Evolutionary conservation across 768 basidiomycete genomes (phyloP).

Genomic region (Suillus ampliporus): DNA sequence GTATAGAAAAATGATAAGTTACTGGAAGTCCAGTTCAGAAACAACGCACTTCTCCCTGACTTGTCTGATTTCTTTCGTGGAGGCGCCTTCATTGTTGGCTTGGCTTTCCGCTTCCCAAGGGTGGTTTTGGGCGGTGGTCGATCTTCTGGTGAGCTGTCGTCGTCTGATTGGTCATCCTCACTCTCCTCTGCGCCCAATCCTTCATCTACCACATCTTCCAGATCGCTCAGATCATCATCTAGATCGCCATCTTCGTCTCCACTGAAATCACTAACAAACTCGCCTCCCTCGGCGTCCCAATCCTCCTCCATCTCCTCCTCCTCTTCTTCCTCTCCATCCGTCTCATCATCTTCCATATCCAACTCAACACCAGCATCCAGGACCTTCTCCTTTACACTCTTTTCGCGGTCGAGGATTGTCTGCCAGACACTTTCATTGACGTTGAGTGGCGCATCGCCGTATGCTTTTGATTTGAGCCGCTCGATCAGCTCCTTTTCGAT

Average conservation of each 20-base stretch:
- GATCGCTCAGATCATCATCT: conserved; percentile 53
- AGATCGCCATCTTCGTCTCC: conserved; percentile 54
- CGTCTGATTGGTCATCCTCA: conserved; percentile 49
- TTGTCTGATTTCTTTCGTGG: conserved; percentile 62
- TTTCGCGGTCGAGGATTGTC: conserved; percentile 85
- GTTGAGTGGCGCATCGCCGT: conserved; percentile 96
- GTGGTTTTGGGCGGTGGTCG: conserved; percentile 45
- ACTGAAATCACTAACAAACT: conserved; percentile 63
- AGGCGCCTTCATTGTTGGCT: conserved; percentile 44
- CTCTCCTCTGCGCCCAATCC: conserved; percentile 46
- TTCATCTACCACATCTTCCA: conserved; percentile 66
- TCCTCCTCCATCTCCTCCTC: conserved; percentile 56
- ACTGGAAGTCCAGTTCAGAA: conserved; percentile 8
- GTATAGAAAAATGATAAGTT: conserved; percentile 23
- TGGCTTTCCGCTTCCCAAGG: conserved; percentile 74
- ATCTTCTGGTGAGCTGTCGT: conserved; percentile 44
- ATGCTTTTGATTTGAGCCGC: conserved; percentile 94
- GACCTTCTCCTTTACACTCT: conserved; percentile 50
- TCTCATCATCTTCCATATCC: conserved; percentile 59
- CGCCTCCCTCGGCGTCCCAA: conserved; percentile 52
- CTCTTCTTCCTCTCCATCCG: conserved; percentile 57
- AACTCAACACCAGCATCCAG: conserved; percentile 47
- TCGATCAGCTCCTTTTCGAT: conserved; percentile 97
- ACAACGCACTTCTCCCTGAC: conserved; percentile 60
- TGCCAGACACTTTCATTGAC: conserved; percentile 98